Evolutionary conservation across 1,139 yeast genomes (phyloP), one percentile per base, ranked within the genome.

Genomic region (Hanseniaspora uvarum): DNA sequence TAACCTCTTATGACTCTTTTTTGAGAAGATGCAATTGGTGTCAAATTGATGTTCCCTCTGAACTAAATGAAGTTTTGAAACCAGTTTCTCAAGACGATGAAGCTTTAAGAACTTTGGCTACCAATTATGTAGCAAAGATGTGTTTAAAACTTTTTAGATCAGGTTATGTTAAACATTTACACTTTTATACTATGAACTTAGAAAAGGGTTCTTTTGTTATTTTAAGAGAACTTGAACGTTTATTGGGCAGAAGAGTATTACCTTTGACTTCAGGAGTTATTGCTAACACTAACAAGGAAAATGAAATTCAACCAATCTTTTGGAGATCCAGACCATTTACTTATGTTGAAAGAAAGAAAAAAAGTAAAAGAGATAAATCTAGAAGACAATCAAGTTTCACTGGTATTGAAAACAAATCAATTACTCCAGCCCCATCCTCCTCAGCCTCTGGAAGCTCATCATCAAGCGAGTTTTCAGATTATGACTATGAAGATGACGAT

Each of bases 241-340:
- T 52, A 28, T 39, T 52, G 33, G 55, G 50, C 5, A 45, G 46
- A 23, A 38, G 37, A 39, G 16, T 52, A 1, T 40, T 45, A 33
- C 55, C 51, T 10, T 21, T 30, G 19, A 44, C 51, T 96, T 23
- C 21, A 88, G 96, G 96, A 78, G 96, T 68, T 86, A 85, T 68
- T 86, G 95, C 2, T 74, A 88, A 60, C 85, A 86, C 59, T 89
- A 94, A 53, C 80, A 79, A 59, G 77, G 96, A 69, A 78, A 79
- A 56, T 59, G 96, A 89, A 68, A 73, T 84, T 23, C 80, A 96
- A 63, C 98, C 98, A 18, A 89, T 92, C 60, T 89, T 89, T 68
- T 92, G 97, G 98, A 86, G 86, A 67, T 85, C 88, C 68, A 80
- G 96, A 72, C 89, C 89, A 65, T 86, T 85, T 68, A 83, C 95